Conservation (phyloP, 2,329 filamentous ascomycete species). For the Diaporthe nobilis region DNA sequence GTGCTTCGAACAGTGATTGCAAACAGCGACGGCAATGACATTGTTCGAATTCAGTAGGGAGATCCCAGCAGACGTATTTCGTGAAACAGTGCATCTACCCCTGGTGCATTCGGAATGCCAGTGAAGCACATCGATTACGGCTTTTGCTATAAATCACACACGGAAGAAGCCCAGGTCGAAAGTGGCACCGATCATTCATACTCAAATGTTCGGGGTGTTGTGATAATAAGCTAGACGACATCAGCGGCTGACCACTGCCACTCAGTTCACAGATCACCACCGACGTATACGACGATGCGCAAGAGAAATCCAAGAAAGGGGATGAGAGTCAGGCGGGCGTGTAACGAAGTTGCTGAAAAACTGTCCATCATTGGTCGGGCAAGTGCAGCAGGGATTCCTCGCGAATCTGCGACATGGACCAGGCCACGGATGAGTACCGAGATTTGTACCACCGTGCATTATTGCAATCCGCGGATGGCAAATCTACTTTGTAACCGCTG, state of each 20-base stretch:
- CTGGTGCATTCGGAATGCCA: background rate
- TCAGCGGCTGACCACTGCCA: background rate
- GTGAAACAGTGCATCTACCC: background rate
- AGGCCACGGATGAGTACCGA: constrained; percentile 42
- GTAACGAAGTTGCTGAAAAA: constrained; percentile 8
- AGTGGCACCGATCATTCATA: too few species aligned
- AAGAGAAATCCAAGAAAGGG: background rate
- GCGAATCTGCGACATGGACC: constrained; percentile 42
- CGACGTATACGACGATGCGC: background rate
- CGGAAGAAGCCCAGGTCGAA: background rate
- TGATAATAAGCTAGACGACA: background rate
- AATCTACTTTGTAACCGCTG: background rate
- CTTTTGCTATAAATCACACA: background rate
- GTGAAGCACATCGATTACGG: background rate
- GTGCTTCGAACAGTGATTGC: background rate
- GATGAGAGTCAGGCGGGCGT: constrained; percentile 5
- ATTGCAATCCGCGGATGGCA: constrained; percentile 11
- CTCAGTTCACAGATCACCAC: background rate
- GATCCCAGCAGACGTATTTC: background rate
- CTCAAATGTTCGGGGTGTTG: background rate
- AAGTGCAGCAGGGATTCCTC: constrained; percentile 39
- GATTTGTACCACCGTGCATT: constrained; percentile 40
- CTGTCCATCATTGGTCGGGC: constrained; percentile 28
- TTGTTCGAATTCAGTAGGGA: too few species aligned
- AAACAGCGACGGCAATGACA: background rate